Base-by-base conservation (phyloP, 1,139 yeast species). In the Candida freyschussii region DNA sequence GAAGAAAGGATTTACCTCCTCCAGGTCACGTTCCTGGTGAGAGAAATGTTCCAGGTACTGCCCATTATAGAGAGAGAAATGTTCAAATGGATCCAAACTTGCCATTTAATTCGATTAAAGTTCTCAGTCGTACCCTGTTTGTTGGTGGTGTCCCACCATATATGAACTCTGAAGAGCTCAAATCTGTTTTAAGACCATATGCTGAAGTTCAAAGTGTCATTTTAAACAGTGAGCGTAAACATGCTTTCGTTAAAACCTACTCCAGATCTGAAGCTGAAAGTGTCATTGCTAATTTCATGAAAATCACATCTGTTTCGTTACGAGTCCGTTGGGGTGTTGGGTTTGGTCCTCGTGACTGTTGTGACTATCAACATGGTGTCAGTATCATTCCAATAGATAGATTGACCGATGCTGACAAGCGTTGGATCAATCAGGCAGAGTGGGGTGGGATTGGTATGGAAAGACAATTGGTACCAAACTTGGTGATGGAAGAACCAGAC, bases 301-400 rank as follows among this genome's bases (percentile, higher is more conserved):
- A 67, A 40, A 67, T 67, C 32, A 79, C 80, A 6, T 55, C 66
- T 53, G 72, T 65, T 47, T 78, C 70, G 31, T 73, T 76, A 55
- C 84, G 91, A 63, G 85, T 94, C 8, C 74, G 96, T 55, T 91
- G 98, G 98, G 98, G 97, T 47, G 97, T 91, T 44, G 98, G 98
- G 2, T 91, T 85, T 55, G 98, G 98, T 4, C 98, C 98, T 33
- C 78, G 98, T 66, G 97, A 91, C 57, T 89, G 97, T 64, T 86
- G 96, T 59, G 93, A 91, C 59, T 91, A 91, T 58, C 91, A 82
- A 55, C 80, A 81, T 39, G 98, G 98, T 43, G 70, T 81, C 27
- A 82, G 95, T 36, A 74, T 87, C 17, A 85, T 91, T 42, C 96
- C 97, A 18, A 65, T 91, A 32, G 74, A 73, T 43, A 74, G 96